Base-by-base conservation (phyloP, 805 yeast species). In the Yarrowia yakushimensis region DNA sequence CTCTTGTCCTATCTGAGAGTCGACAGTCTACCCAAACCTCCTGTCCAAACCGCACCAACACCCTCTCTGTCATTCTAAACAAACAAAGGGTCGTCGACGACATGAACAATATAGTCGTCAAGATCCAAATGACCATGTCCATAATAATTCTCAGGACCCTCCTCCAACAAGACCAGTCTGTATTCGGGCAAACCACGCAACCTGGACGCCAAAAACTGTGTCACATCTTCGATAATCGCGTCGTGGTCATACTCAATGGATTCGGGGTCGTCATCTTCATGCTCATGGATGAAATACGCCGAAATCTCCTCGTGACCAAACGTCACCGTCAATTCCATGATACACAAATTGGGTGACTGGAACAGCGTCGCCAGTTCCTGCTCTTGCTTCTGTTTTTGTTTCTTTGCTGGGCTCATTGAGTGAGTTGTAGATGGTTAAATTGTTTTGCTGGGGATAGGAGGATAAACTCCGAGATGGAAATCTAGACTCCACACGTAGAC, bases 401-500 rank as follows among this genome's bases (percentile, higher is more conserved):
- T 52, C 15, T 52, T 52, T 17, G 43, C n/a, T 1, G 50, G 11
- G n/a, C 13, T 33, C 41, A 31, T 33, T 3, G 13, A 30, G 17
- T 11, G 2, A 11, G 28, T 20, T 18, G 36, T 17, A 18, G 8
- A 25, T 11, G 36, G 15, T 10, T 82, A n/a, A 13, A 7, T 37
- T 25, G 27, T 18, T 9, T 18, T 37, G 25, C 37, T 34, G 12
- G 10, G 31, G 31, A 4, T 4, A 8, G 27, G 8, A 25, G 27
- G n/a, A n/a, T n/a, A n/a, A n/a, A n/a, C n/a, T n/a, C n/a, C n/a
- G n/a, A n/a, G n/a, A n/a, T n/a, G n/a, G n/a, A n/a, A n/a, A n/a
- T n/a, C n/a, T n/a, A n/a, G n/a, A n/a, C n/a, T n/a, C n/a, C n/a
- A n/a, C n/a, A n/a, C n/a, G n/a, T n/a, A n/a, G n/a, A n/a, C n/a